A percentile compares a stretch with the other conserved stretches of the same genome.
phyloP scores from a whole-genome alignment of 768 basidiomycete genomes.

The Suillus fuscotomentosus region DNA sequence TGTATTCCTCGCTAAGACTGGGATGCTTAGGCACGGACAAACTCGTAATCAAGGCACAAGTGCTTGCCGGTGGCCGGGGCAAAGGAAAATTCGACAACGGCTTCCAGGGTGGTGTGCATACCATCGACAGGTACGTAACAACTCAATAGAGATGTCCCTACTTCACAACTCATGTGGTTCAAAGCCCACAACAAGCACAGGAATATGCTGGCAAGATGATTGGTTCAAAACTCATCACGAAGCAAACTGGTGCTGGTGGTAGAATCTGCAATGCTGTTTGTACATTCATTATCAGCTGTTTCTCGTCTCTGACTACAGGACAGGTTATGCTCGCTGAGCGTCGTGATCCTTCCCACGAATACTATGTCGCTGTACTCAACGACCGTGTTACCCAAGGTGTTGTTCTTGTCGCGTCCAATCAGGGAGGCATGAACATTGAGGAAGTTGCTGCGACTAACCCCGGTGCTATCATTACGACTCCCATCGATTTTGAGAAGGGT shows the following conservation, averaged over 20 bases:
- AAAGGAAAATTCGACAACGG: conserved; percentile 97
- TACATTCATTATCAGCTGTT: conserved; percentile 14
- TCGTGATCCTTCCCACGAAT: conserved; percentile 91
- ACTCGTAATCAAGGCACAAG: conserved; percentile 98
- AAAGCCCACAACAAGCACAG: conserved; percentile 83
- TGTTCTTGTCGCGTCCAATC: conserved; percentile 89
- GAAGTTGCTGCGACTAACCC: conserved; percentile 98
- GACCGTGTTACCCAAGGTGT: conserved; percentile 88
- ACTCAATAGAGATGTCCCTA: background rate
- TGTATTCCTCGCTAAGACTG: conserved; percentile 1
- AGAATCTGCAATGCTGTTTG: conserved; percentile 92
- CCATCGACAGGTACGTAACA: conserved; percentile 72
- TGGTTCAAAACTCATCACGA: conserved; percentile 93
- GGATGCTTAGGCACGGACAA: conserved; percentile 56
- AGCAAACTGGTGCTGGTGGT: conserved; percentile 93
- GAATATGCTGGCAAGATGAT: conserved; percentile 92
- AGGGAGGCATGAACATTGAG: conserved; percentile 99
- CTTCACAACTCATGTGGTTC: conserved; percentile 11
- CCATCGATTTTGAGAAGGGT: conserved; percentile 83
- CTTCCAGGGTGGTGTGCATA: conserved; percentile 96
- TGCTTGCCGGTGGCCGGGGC: conserved; percentile 96
- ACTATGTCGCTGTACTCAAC: conserved; percentile 96
- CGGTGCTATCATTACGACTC: conserved; percentile 90
- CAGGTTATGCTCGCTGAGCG: conserved; percentile 99
- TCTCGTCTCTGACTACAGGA: conserved; percentile 13